Base-by-base conservation (phyloP, 805 yeast species). In the Nakazawaea anatomiae region DNA sequence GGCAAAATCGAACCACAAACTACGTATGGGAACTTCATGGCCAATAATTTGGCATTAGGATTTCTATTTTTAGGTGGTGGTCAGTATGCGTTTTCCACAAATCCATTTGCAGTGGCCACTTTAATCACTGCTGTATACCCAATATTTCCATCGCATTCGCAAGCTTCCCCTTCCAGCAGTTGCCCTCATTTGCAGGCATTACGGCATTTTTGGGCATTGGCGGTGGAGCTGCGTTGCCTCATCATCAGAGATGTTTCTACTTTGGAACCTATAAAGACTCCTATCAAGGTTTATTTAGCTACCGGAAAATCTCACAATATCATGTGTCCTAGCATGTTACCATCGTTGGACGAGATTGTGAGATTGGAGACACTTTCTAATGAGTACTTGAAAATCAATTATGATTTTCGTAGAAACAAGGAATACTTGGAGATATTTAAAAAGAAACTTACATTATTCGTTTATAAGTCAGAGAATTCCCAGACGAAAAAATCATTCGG, bases 11-110 rank as follows among this genome's bases (percentile, higher is more conserved):
- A 60, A 39, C 66, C 64, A 48, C 52, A 50, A 10, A 61, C 72
- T 43, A 72, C 73, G 8, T 89, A 79, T 63, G 94, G 96, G 0
- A 79, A 82, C 53, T 87, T 79, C 59, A 80, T 87, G 82, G 87
- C 91, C 0, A 73, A 83, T 1, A 89, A 87, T 58, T 77, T 88
- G 72, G 87, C 96, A 0, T 66, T 94, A 39, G 99, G 99, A 2
- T 82, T 92, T 58, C 70, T 92, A 49, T 91, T 92, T 61, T 65
- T 94, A 38, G 97, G 97, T 0, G 94, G 96, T 1, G 97, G 98
- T 0, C 97, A 89, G 63, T 89, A 82, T 64, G 90, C 96, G 0
- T 77, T 94, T 52, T 76, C 74, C 14, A 58, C 67, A 6, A 78
- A 86, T 3, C 76, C 80, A 50, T 71, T 85, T 59, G 80, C 89